A percentile compares a stretch with the other conserved stretches of the same genome.
These are phyloP conservation scores for Fusarium miscanthi DNA, from an alignment of 2,329 filamentous ascomycete species.

Conservation along the genomic window DNA sequence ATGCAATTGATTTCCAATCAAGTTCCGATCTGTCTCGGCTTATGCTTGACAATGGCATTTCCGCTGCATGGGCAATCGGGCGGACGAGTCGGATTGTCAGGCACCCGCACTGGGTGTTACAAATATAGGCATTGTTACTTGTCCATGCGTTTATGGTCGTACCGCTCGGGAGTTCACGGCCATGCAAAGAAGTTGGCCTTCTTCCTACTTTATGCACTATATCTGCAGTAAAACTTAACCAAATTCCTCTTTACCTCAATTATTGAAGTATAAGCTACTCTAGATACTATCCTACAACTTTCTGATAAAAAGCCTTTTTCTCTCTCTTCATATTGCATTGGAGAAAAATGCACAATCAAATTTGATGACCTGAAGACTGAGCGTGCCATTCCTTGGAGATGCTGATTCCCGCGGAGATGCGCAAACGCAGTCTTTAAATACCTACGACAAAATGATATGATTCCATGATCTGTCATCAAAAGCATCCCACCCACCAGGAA, in stretches of 20 bases:
- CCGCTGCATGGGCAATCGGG: background rate
- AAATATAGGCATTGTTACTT: constrained; percentile 3
- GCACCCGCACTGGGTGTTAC: background rate
- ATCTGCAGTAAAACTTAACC: background rate
- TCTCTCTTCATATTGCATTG: no score
- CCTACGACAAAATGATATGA: constrained; percentile 19
- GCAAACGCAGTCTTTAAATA: background rate
- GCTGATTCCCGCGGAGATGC: constrained; percentile 26
- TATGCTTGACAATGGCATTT: background rate
- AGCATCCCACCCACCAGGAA: constrained; percentile 5
- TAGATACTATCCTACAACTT: fast-evolving
- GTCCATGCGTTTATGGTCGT: background rate
- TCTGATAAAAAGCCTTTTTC: no score
- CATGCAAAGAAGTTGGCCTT: background rate
- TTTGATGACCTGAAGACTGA: background rate
- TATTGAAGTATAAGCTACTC: background rate
- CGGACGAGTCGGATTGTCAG: background rate
- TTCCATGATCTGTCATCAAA: constrained; percentile 11
- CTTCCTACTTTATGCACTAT: no score
- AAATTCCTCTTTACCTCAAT: fast-evolving
- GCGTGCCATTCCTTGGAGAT: constrained; percentile 8
- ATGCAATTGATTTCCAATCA: constrained; percentile 22
- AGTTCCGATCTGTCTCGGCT: background rate
- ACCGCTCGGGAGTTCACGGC: background rate
- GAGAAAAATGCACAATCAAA: background rate